Evolutionary conservation across 2,329 filamentous ascomycete genomes (phyloP), one percentile per base, ranked within the genome.

Genomic region (Exophiala bonariae): DNA sequence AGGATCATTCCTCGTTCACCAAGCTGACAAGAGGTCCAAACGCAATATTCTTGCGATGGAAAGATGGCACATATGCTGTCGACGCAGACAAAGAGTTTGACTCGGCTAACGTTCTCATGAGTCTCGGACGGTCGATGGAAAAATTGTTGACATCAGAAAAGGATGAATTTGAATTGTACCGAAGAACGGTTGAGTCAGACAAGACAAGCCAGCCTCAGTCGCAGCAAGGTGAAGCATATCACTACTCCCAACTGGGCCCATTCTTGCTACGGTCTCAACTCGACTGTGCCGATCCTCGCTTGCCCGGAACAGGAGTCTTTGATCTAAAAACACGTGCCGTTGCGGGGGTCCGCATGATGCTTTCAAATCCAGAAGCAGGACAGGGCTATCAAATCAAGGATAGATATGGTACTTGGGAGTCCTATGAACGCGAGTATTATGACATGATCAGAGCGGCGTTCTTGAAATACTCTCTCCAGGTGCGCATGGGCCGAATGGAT

Each of bases 401-500:
- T 31, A 81, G 82, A 0, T 82, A 83, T 43, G 95, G 95, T 13
- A 76, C 83, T 48, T 99, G 80, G 76, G 86, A 95, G 65, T 97
- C 92, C 0, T 99, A 86, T 65, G 93, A 99, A 70, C 83, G 91
- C 49, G 95, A 99, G 62, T 96, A 93, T 66, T 95, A 86, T 65
- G 93, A 99, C 67, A 95, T 99, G 90, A 92, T 95, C 50, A 81
- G 95, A 43, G 82, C 91, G 1, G 93, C 92, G 0, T 92, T 99
- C 71, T 74, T 99, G 45, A 99, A 99, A 63, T 99, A 99, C 67
- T 96, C 91, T 8, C 76, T 99, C 22, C 93, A 99, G 69, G 95
- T 92, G 20, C 87, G 93, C 35, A 95, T 99, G 82, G 93, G 95
- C 14, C 84, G 91, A 40, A 99, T 99, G 95, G 92, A 99, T 63